Conservation (phyloP, 176 grass and related monocot genomes). For the Oryza longistaminata region DNA sequence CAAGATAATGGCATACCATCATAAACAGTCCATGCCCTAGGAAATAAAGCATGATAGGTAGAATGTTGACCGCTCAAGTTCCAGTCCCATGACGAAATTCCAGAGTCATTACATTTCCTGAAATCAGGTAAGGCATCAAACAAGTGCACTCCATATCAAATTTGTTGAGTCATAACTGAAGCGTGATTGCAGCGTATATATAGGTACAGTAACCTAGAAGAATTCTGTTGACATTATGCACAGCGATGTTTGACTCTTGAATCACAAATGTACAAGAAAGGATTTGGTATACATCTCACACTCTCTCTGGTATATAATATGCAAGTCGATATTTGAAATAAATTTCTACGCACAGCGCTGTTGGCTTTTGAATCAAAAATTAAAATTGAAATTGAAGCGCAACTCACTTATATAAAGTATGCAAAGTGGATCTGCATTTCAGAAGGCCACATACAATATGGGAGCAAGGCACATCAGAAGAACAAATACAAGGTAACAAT, state of each 20-base stretch:
- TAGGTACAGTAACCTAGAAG: background rate
- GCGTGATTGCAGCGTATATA: conserved; percentile 11
- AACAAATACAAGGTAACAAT: conserved; percentile 4
- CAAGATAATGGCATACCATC: conserved; percentile 64
- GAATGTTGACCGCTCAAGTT: conserved; percentile 95
- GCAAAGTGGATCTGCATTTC: conserved; percentile 2
- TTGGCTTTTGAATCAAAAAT: background rate
- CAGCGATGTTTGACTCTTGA: background rate
- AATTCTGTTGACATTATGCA: conserved; percentile 2
- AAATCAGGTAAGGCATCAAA: conserved; percentile 29
- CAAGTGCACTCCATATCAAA: conserved; percentile 1
- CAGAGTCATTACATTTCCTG: conserved; percentile 77
- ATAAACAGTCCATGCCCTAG: conserved; percentile 98
- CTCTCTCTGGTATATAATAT: background rate
- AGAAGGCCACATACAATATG: background rate
- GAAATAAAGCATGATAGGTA: conserved; percentile 95
- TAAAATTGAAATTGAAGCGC: conserved; percentile 1
- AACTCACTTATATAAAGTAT: background rate
- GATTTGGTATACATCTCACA: background rate
- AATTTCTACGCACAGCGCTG: no score
- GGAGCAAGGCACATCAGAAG: background rate
- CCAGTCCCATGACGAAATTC: conserved; percentile 99
- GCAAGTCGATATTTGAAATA: background rate
- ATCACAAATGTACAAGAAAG: background rate
- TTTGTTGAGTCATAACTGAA: background rate